phyloP scores from a whole-genome alignment of 768 basidiomycete genomes.

The Clitopilus hobsonii region DNA sequence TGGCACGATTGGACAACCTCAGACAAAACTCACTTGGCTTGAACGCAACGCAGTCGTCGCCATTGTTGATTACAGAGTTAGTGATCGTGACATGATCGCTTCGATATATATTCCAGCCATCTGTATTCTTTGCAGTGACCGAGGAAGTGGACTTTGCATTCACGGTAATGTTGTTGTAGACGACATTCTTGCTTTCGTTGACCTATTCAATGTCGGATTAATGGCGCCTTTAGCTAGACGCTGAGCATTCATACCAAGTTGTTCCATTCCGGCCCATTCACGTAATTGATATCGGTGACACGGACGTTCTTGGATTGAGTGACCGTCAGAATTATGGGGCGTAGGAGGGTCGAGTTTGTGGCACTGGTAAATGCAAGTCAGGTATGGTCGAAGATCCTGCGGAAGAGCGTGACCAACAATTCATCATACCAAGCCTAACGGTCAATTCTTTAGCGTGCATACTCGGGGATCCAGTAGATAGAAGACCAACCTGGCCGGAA shows the following conservation, averaged over 20 bases:
- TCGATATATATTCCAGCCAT: constrained; percentile 64
- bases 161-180: constrained; percentile 43
- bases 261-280: constrained; percentile 49
- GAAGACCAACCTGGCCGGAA: constrained; percentile 49
- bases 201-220: constrained; percentile 23
- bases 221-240: neutral
- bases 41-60: constrained; percentile 58
- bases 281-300: constrained; percentile 42
- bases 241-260: constrained; percentile 32
- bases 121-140: constrained; percentile 42
- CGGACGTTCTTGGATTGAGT: constrained; percentile 44
- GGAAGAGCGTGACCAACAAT: constrained; percentile 23
- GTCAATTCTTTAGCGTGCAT: neutral
- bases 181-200: constrained; percentile 41
- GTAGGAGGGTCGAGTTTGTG: constrained; percentile 39
- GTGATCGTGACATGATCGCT: constrained; percentile 43
- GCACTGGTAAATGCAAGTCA: constrained; percentile 22
- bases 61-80: constrained; percentile 49
- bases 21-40: constrained; percentile 36
- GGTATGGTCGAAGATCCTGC: neutral
- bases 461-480: neutral
- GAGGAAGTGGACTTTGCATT: constrained; percentile 40
- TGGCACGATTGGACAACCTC: neutral
- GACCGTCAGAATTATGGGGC: constrained; percentile 56
- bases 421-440: constrained; percentile 51